These are phyloP conservation scores for Setaria viridis DNA, from an alignment of 202 grass and related monocot species.

Conservation along the genomic window DNA sequence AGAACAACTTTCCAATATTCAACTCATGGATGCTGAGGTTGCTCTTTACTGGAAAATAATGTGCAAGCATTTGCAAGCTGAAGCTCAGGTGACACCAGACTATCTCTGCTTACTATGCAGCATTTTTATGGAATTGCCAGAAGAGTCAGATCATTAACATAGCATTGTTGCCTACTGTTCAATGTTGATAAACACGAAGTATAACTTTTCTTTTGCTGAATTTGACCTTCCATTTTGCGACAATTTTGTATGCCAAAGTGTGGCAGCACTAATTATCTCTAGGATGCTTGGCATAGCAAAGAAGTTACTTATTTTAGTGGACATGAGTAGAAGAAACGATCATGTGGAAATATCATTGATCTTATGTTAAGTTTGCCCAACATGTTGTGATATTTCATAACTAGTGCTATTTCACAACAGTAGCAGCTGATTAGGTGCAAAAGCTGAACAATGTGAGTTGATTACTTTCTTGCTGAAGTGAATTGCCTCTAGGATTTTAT, in stretches of 20 bases:
- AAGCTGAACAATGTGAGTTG: not conserved
- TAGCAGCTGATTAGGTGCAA: conserved; percentile 15
- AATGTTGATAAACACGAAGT: not conserved
- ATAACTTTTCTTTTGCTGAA: conserved; percentile 19
- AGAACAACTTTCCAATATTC: conserved; percentile 62
- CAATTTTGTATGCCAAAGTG: not conserved
- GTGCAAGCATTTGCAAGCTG: conserved; percentile 89
- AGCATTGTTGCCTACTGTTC: conserved; percentile 29
- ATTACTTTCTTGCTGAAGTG: not conserved
- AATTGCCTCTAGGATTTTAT: not conserved
- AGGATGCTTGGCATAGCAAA: not conserved
- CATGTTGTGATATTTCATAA: conserved; percentile 31
- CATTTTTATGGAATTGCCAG: conserved; percentile 28
- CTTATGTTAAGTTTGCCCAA: not conserved
- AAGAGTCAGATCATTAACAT: conserved; percentile 34
- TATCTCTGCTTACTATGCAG: conserved; percentile 20
- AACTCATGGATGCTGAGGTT: conserved; percentile 84
- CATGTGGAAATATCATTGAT: conserved; percentile 5
- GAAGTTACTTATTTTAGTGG: conserved; percentile 15
- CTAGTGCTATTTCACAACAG: not conserved
- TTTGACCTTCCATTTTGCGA: not conserved
- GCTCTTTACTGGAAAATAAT: conserved; percentile 94
- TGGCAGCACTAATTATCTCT: not conserved
- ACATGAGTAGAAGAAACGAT: conserved; percentile 14
- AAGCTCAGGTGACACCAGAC: conserved; percentile 77